phyloP scores from a whole-genome alignment of 139 green algal species.

The Eudorina sp. region DNA sequence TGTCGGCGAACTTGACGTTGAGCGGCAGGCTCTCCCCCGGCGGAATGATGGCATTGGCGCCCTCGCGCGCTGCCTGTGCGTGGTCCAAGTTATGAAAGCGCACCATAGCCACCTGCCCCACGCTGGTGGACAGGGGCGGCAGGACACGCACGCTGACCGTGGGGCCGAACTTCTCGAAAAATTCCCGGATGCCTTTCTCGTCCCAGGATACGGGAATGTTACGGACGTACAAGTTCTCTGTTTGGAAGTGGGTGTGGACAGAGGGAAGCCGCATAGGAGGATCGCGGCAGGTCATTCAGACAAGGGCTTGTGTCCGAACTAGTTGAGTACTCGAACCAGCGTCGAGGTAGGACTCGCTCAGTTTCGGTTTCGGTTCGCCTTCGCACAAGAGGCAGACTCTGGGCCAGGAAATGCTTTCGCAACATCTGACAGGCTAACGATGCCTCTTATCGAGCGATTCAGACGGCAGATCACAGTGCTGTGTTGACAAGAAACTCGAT shows the following conservation, averaged over 20 bases:
- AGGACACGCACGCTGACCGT: constrained; percentile 7
- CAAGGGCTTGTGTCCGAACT: too few relatives aligned
- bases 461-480: too few relatives aligned
- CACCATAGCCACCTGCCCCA: constrained; percentile 17
- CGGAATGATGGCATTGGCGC: constrained; percentile 3
- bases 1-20: constrained; percentile 45
- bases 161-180: constrained; percentile 5
- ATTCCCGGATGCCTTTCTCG: constrained; percentile 8
- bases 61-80: constrained; percentile 18
- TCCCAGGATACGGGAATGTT: constrained; percentile 6
- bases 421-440: too few relatives aligned
- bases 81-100: not conserved
- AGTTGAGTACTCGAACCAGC: too few relatives aligned
- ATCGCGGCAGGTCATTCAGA: too few relatives aligned
- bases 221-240: constrained; percentile 47
- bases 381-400: too few relatives aligned
- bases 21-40: constrained; percentile 14
- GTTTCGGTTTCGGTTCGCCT: too few relatives aligned
- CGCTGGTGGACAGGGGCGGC: not conserved
- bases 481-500: too few relatives aligned
- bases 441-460: too few relatives aligned
- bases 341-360: too few relatives aligned
- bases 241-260: not conserved
- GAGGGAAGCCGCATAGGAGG: not conserved
- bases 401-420: too few relatives aligned